Evolutionary conservation across 2,329 filamentous ascomycete species (phyloP).

Genomic region (Xylaria arbuscula): DNA sequence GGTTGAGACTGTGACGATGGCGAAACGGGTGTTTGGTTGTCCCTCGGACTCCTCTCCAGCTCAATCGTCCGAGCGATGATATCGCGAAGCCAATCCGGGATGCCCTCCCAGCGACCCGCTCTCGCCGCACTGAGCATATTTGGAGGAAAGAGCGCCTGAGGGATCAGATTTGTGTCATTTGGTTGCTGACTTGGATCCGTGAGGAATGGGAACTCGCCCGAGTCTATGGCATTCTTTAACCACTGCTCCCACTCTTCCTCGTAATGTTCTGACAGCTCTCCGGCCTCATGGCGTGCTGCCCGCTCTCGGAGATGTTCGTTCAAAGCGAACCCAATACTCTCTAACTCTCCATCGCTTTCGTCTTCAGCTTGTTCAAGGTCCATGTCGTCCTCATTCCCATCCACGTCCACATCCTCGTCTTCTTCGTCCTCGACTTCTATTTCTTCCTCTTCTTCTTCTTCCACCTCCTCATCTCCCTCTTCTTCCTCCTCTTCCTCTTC

Average conservation of each 20-base stretch:
- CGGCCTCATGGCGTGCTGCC: conserved; percentile 71
- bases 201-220: conserved; percentile 64
- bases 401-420: conserved; percentile 13
- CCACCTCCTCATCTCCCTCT: conserved; percentile 1
- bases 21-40: conserved; percentile 31
- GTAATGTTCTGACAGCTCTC: conserved; percentile 67
- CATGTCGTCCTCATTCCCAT: conserved; percentile 52
- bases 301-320: conserved; percentile 74
- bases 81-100: conserved; percentile 66
- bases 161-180: conserved; percentile 51
- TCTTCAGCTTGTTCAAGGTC: conserved; percentile 66
- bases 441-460: conserved; percentile 4
- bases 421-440: not conserved
- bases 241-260: conserved; percentile 81
- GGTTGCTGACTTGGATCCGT: conserved; percentile 56
- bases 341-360: conserved; percentile 64
- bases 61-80: conserved; percentile 62
- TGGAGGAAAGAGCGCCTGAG: conserved; percentile 59
- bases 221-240: conserved; percentile 76
- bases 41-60: conserved; percentile 47
- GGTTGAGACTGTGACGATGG: conserved; percentile 29
- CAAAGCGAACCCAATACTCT: conserved; percentile 70
- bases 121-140: conserved; percentile 66
- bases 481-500: conserved; percentile 38
- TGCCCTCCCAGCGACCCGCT: conserved; percentile 66